Conservation (phyloP, 2,329 filamentous ascomycete species). For the Microascus cirrosus region DNA sequence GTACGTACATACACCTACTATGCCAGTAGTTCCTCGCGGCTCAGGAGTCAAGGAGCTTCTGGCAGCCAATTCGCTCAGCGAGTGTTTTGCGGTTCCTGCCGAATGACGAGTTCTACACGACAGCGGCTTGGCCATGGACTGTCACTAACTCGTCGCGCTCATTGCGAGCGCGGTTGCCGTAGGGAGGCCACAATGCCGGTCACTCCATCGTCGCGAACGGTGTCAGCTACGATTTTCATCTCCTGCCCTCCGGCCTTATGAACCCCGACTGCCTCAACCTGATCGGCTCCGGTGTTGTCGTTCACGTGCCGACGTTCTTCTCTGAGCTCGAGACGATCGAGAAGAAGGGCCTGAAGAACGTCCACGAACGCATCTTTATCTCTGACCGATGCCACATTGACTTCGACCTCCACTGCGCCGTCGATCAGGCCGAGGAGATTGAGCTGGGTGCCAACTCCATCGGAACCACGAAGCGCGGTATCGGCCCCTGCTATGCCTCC, state of each 20-base stretch:
- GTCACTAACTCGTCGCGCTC: conserved; percentile 2
- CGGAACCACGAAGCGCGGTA: conserved; percentile 23
- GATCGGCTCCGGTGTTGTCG: conserved; percentile 59
- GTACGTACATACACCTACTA: neutral
- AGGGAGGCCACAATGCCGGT: conserved; percentile 7
- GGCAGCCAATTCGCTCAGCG: neutral
- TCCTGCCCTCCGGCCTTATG: conserved; percentile 59
- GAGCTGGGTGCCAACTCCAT: conserved; percentile 28
- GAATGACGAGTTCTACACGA: neutral
- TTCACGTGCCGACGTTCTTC: conserved; percentile 38
- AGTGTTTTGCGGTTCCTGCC: neutral
- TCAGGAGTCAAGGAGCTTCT: neutral
- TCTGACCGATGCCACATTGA: conserved; percentile 53
- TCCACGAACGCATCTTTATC: conserved; percentile 44
- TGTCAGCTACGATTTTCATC: conserved; percentile 31
- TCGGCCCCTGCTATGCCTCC: conserved; percentile 12
- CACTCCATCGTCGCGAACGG: conserved; percentile 8
- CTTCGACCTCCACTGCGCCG: conserved; percentile 53
- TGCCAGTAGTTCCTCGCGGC: neutral
- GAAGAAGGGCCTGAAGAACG: conserved; percentile 22
- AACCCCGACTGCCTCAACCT: conserved; percentile 62
- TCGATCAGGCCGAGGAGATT: conserved; percentile 57
- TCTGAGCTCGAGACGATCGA: conserved; percentile 25
- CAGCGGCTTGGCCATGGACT: neutral
- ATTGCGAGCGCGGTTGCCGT: neutral